Evolutionary conservation across 805 yeast species (phyloP), one percentile per base, ranked within the genome.

Genomic region (Candida vaughaniae): DNA sequence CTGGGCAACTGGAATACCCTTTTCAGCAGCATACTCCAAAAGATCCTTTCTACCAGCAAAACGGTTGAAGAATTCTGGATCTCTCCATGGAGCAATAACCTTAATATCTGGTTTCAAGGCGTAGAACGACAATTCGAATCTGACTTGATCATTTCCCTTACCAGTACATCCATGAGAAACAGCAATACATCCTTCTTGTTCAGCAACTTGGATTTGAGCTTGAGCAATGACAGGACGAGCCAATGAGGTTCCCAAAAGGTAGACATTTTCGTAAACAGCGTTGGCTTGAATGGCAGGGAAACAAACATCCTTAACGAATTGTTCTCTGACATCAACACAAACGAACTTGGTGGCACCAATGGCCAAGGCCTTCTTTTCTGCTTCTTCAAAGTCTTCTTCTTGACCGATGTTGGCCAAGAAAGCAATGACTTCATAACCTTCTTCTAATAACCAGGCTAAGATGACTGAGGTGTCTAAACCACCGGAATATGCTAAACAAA

Each of bases 141-240:
- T 85, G 49, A 93, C 97, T 73, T 93, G 99, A 69, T 93, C 99
- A 64, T 93, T 93, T 72, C 99, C 99, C 75, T 93, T 93, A 73
- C 99, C 99, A 51, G 99, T 93, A 73, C 99, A 93, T 48, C 99
- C 99, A 67, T 93, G 99, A 33, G 96, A 81, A 33, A 93, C 99
- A 36, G 98, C 98, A 55, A 91, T 89, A 77, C 99, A 93, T 48
- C 97, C 97, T 67, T 93, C 95, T 56, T 85, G 78, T 71, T 89
- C 95, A 46, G 99, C 99, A 48, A 88, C 97, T 57, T 85, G 77
- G 63, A 93, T 93, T 73, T 93, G 99, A 35, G 99, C 99, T 71
- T 90, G 82, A 39, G 99, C 96, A 66, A 93, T 93, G 40, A 91
- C 96, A 25, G 99, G 99, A 75, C 99, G 85, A 35, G 99, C 99